These are phyloP conservation scores for Chrysopogon serrulatus DNA, from an alignment of 176 grass and related monocot species.

Conservation along the genomic window DNA sequence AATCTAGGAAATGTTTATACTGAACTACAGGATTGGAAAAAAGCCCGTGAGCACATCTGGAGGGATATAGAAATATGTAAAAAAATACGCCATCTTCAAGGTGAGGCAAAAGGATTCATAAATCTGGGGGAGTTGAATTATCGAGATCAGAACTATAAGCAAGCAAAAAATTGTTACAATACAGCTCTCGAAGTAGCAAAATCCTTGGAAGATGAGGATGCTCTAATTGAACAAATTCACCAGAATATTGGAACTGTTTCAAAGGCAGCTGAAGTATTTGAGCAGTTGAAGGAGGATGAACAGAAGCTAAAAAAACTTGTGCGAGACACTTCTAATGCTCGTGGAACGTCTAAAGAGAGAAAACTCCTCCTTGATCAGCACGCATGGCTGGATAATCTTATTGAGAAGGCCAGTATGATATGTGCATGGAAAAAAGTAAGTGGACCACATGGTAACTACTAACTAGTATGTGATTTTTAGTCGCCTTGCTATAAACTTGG, in stretches of 20 bases:
- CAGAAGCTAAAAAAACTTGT: constrained; percentile 81
- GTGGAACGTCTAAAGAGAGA: constrained; percentile 69
- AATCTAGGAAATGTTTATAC: constrained; percentile 96
- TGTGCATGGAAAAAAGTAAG: constrained; percentile 87
- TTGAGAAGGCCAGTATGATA: constrained; percentile 59
- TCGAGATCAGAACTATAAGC: constrained; percentile 53
- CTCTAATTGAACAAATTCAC: constrained; percentile 58
- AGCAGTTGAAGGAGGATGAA: constrained; percentile 68
- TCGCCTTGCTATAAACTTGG: neutral
- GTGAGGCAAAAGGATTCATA: constrained; percentile 91
- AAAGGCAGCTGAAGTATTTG: constrained; percentile 58
- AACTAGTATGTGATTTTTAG: neutral
- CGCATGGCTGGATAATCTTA: constrained; percentile 64
- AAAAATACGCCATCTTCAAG: constrained; percentile 71
- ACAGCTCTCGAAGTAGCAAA: constrained; percentile 55
- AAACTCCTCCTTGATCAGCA: constrained; percentile 71
- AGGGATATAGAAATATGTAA: constrained; percentile 85
- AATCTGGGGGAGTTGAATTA: constrained; percentile 74
- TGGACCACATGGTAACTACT: constrained; percentile 17
- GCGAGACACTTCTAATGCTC: constrained; percentile 49
- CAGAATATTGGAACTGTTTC: constrained; percentile 72
- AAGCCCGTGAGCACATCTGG: constrained; percentile 62
- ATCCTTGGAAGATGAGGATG: constrained; percentile 76
- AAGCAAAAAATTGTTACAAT: constrained; percentile 73
- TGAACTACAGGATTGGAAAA: constrained; percentile 58